These are phyloP conservation scores for Mycosphaerella arachidis DNA, from an alignment of 2,329 filamentous ascomycete species.

Conservation along the genomic window DNA sequence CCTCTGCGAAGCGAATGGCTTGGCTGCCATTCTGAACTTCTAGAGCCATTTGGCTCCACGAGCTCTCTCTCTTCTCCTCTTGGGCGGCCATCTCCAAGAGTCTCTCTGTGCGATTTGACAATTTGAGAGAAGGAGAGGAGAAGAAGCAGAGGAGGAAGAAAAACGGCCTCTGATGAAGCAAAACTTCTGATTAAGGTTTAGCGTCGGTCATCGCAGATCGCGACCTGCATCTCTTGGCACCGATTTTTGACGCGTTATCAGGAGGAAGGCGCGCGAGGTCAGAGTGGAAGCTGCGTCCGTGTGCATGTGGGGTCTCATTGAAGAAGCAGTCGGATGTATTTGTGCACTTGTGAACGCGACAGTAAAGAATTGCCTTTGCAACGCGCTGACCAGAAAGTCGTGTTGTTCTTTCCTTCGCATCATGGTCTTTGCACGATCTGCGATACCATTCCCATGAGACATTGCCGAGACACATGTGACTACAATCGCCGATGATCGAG, in stretches of 20 bases:
- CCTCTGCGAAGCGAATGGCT: conserved; percentile 63
- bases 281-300: no score
- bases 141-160: conserved; percentile 1
- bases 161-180: not conserved
- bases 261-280: not conserved
- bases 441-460: not conserved
- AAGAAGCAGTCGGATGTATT: no score
- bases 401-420: not conserved
- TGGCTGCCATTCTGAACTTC: conserved; percentile 85
- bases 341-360: no score
- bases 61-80: conserved; percentile 25
- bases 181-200: not conserved
- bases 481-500: not conserved
- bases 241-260: not conserved
- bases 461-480: not conserved
- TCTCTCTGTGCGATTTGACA: conserved; percentile 9
- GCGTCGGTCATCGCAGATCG: not conserved
- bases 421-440: not conserved
- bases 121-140: conserved; percentile 5
- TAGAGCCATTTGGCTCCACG: conserved; percentile 58
- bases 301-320: no score
- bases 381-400: no score
- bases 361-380: no score
- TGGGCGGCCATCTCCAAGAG: conserved; percentile 26
- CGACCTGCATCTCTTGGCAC: not conserved